These are phyloP conservation scores for Thalassiosira exigua DNA, from an alignment of 352 stramenopile species.

Conservation along the genomic window DNA sequence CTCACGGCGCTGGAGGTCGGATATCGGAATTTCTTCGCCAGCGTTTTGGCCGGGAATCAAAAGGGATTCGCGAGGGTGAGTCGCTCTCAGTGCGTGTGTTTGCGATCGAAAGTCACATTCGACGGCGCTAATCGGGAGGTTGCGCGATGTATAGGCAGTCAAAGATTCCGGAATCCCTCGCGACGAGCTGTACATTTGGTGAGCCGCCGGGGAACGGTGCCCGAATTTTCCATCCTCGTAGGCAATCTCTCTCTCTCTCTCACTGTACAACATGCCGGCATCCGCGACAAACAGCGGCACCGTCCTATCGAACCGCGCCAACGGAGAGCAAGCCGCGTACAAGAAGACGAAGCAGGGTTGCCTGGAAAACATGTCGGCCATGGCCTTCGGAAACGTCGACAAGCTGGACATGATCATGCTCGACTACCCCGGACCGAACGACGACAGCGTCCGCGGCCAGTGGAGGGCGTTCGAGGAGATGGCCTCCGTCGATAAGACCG, in stretches of 20 bases:
- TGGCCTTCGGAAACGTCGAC: constrained; percentile 68
- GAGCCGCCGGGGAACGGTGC: constrained; percentile 4
- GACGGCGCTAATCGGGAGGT: too few species aligned
- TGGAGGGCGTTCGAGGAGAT: constrained; percentile 80
- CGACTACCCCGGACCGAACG: constrained; percentile 79
- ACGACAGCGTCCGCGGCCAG: constrained; percentile 75
- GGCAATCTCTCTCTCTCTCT: not conserved
- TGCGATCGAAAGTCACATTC: constrained; percentile 66
- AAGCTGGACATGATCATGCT: constrained; percentile 84
- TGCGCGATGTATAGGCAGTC: too few species aligned
- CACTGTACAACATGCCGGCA: too few species aligned
- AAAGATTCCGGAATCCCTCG: too few species aligned
- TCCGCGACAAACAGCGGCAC: constrained; percentile 60
- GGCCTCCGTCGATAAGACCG: constrained; percentile 53
- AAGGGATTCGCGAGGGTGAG: constrained; percentile 68
- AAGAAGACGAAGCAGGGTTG: constrained; percentile 73
- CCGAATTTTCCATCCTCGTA: not conserved
- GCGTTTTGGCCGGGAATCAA: constrained; percentile 76
- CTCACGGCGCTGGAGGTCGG: constrained; percentile 70
- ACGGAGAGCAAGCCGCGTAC: constrained; percentile 64
- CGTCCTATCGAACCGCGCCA: constrained; percentile 75
- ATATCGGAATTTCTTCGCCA: constrained; percentile 82
- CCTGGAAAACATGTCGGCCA: constrained; percentile 71
- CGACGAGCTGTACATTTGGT: constrained; percentile 59
- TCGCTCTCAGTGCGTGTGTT: constrained; percentile 65